Evolutionary conservation across 768 basidiomycete species (phyloP).

Genomic region (Cyclocybe aegerita): DNA sequence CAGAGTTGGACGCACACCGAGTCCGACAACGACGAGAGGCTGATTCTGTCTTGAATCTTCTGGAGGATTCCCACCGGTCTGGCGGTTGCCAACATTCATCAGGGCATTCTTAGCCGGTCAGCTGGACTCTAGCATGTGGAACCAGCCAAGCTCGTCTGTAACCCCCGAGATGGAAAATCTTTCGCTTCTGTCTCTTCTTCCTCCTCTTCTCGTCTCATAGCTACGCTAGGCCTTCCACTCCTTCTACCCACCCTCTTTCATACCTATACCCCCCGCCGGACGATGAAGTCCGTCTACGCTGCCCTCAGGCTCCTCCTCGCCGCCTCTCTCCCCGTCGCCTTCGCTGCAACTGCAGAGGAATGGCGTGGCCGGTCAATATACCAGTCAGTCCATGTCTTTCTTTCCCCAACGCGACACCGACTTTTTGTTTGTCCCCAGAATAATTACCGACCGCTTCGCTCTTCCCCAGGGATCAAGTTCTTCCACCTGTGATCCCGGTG

Average conservation of each 20-base stretch:
- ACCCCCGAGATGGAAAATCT: conserved; percentile 1
- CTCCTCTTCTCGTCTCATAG: conserved; percentile 7
- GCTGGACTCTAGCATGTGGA: too few relatives aligned
- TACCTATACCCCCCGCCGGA: conserved; percentile 10
- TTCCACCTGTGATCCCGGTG: conserved; percentile 53
- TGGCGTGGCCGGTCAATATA: conserved; percentile 82
- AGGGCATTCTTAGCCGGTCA: too few relatives aligned
- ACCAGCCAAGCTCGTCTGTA: too few relatives aligned
- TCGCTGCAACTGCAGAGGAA: conserved; percentile 66
- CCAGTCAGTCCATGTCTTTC: conserved; percentile 47
- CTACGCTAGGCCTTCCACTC: conserved; percentile 9
- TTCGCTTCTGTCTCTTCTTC: conserved; percentile 13
- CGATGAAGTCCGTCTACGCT: conserved; percentile 17
- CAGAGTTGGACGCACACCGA: too few relatives aligned
- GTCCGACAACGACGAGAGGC: too few relatives aligned
- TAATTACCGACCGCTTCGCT: conserved; percentile 78
- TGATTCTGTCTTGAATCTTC: too few relatives aligned
- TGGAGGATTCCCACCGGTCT: too few relatives aligned
- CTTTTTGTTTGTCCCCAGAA: conserved; percentile 29
- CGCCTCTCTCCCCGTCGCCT: conserved; percentile 26
- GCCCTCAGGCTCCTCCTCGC: conserved; percentile 14
- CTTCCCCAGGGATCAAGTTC: conserved; percentile 53
- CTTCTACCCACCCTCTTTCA: conserved; percentile 17
- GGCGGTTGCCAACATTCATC: too few relatives aligned
- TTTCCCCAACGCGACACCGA: neutral